phyloP scores from a whole-genome alignment of 345 rosid species.

The Brassica rapa region DNA sequence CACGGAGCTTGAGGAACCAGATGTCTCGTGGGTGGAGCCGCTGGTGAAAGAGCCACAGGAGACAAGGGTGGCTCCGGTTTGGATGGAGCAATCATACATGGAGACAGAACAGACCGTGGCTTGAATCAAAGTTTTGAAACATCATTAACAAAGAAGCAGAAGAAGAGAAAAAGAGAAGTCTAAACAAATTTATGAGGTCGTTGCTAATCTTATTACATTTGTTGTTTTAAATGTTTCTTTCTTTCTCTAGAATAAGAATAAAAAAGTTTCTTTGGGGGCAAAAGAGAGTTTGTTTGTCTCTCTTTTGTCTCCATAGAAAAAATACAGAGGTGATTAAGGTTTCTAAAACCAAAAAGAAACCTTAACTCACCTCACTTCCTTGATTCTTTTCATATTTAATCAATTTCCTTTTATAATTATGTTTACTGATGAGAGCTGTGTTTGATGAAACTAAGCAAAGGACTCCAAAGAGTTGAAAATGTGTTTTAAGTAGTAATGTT shows the following conservation, averaged over 20 bases:
- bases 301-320: conserved; percentile 25
- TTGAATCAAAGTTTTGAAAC: conserved; percentile 40
- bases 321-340: conserved; percentile 34
- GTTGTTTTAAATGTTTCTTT: conserved; percentile 26
- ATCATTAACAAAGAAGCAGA: conserved; percentile 26
- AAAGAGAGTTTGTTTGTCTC: conserved; percentile 25
- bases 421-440: not conserved
- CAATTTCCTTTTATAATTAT: not conserved
- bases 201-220: conserved; percentile 37
- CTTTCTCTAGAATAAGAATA: conserved; percentile 29
- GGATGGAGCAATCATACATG: conserved; percentile 78
- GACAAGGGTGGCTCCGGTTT: conserved; percentile 51
- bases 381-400: conserved; percentile 38
- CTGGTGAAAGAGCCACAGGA: conserved; percentile 57
- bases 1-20: conserved; percentile 54
- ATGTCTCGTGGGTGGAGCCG: conserved; percentile 77
- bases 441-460: conserved; percentile 1
- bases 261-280: not conserved
- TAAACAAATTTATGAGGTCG: conserved; percentile 12
- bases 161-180: not conserved
- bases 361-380: conserved; percentile 23
- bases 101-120: conserved; percentile 88
- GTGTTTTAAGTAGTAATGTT: conserved; percentile 11
- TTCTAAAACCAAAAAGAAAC: conserved; percentile 30
- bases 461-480: not conserved